Base-by-base conservation (phyloP, 805 yeast genomes). In the Barnettozyma botsteinii region DNA sequence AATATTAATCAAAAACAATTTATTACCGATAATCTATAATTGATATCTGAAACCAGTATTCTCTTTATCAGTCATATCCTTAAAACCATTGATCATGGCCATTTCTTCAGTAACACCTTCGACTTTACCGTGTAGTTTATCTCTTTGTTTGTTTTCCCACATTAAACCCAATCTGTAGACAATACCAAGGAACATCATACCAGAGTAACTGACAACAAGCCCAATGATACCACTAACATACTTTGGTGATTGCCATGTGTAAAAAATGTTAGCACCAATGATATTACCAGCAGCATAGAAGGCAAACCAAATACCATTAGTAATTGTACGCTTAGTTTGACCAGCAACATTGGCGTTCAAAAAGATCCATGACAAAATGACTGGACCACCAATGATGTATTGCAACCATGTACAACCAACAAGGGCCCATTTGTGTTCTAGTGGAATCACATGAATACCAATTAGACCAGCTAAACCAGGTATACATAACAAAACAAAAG, bases 181-280 rank as follows among this genome's bases (percentile, higher is more conserved):
- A 21, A 31, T 32, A 25, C 35, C 40, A 32, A 37, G 31, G n/a
- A 19, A 21, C 35, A 37, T 37, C 35, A 31, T 31, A 26, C 40
- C 35, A 32, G 31, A 15, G 19, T 37, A 37, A 14, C 31, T 12
- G 21, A 37, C 40, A 20, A 37, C 35, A 11, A 37, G 23, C 15
- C 40, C 35, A 32, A 32, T 26, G 27, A 37, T 31, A 25, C 40
- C 40, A 31, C 35, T 32, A 15, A 31, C 32, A 46, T 65, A 69
- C 34, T 62, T 48, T 25, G 77, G 78, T 15, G 63, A 66, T 46
- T 59, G 65, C 18, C 37, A 40, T 21, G 45, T 38, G 28, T 60
- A 57, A 70, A 73, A 72, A 28, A 70, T 53, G 48, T 72, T 76
- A 5, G 77, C 75, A 9, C 73, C 64, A 19, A 70, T 58, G 33